Evolutionary conservation across 768 basidiomycete species (phyloP).

Genomic region (Serpula lacrymans): DNA sequence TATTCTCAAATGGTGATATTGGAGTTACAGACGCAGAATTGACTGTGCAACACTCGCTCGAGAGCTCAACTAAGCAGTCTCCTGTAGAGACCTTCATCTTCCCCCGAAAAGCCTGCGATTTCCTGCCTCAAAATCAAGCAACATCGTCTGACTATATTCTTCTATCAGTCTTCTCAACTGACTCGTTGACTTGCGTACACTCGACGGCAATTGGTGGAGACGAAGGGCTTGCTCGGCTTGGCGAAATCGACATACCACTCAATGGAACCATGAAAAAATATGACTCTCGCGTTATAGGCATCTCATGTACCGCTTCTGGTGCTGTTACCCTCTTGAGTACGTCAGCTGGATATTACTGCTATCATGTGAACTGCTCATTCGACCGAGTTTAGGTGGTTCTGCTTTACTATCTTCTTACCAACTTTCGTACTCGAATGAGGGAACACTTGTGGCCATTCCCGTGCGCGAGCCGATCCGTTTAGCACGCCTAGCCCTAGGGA

Average conservation of each 20-base stretch:
- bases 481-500: not conserved
- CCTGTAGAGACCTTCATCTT: constrained; percentile 31
- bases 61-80: constrained; percentile 23
- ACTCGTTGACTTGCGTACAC: constrained; percentile 16
- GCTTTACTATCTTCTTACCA: not conserved
- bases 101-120: constrained; percentile 21
- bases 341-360: constrained; percentile 27
- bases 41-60: constrained; percentile 18
- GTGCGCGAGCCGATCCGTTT: constrained; percentile 2
- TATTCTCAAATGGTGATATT: constrained; percentile 31
- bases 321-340: constrained; percentile 21
- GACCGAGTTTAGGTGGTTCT: constrained; percentile 16
- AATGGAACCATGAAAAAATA: constrained; percentile 1
- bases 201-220: constrained; percentile 13
- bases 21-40: constrained; percentile 28
- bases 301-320: constrained; percentile 25
- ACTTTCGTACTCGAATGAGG: constrained; percentile 22
- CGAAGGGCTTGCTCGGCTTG: constrained; percentile 6
- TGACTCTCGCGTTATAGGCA: constrained; percentile 3
- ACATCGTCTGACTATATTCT: constrained; percentile 10
- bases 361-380: constrained; percentile 29
- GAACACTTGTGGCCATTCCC: constrained; percentile 36
- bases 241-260: constrained; percentile 20
- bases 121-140: constrained; percentile 15
- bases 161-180: too few species aligned